Evolutionary conservation across 1,284 basidiomycete species (phyloP).

Genomic region (Ganoderma leucocontextum): DNA sequence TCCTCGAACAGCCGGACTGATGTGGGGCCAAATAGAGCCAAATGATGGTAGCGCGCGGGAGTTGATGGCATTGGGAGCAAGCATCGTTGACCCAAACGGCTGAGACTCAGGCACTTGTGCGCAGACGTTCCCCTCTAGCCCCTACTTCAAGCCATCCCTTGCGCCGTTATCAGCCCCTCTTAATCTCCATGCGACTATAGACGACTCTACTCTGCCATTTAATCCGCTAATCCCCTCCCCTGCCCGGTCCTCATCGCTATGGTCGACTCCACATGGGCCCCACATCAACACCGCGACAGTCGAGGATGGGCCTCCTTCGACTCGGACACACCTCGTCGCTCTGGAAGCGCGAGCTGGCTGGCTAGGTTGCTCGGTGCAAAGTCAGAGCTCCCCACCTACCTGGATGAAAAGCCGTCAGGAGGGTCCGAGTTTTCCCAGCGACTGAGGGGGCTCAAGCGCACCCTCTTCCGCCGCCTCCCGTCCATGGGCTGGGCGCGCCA

Average conservation of each 20-base stretch:
- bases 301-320: conserved; percentile 31
- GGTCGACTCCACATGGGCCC: conserved; percentile 30
- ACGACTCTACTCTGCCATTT: conserved; percentile 22
- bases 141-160: conserved; percentile 22
- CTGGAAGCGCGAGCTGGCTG: conserved; percentile 35
- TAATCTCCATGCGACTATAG: conserved; percentile 34
- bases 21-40: conserved; percentile 22
- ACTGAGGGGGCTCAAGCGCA: conserved; percentile 32
- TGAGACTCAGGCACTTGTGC: conserved; percentile 8
- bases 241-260: conserved; percentile 19
- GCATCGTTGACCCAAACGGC: conserved; percentile 7
- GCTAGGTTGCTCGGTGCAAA: conserved; percentile 35
- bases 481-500: conserved; percentile 29
- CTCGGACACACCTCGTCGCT: conserved; percentile 28
- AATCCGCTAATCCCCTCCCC: conserved; percentile 22
- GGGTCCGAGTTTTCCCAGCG: conserved; percentile 28
- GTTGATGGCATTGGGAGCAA: neutral
- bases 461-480: conserved; percentile 32
- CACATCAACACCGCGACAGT: conserved; percentile 25
- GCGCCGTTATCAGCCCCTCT: conserved; percentile 25
- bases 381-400: conserved; percentile 29
- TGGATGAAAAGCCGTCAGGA: conserved; percentile 34
- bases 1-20: neutral
- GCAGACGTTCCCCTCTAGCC: conserved; percentile 6
- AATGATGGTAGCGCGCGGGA: conserved; percentile 15